These are phyloP conservation scores for Trichoderma endophyticum DNA, from an alignment of 2,329 filamentous ascomycete species.

Conservation along the genomic window DNA sequence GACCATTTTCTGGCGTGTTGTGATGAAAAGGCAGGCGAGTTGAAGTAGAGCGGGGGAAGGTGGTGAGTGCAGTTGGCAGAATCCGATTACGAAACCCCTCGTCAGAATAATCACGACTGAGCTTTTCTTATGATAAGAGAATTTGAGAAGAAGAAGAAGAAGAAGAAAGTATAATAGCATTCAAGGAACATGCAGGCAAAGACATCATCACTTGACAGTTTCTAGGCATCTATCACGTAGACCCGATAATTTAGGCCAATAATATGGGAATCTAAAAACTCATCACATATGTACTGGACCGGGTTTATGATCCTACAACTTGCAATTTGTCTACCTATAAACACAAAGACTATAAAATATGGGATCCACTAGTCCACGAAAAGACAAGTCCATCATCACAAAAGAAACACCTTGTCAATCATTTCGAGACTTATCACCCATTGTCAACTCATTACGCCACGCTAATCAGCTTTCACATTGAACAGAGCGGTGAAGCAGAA, in stretches of 20 bases:
- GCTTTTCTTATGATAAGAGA: neutral
- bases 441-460: too few species aligned
- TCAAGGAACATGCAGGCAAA: neutral
- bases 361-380: neutral
- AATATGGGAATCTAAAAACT: fast-evolving
- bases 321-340: neutral
- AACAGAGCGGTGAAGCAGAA: too few species aligned
- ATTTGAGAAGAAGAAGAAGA: neutral
- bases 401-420: neutral
- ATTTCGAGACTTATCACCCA: neutral
- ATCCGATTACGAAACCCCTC: neutral
- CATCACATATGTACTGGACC: neutral
- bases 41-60: neutral
- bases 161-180: too few species aligned
- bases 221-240: neutral
- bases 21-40: neutral
- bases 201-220: neutral
- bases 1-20: neutral
- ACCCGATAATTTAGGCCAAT: neutral
- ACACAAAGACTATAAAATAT: neutral
- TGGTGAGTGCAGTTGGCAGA: neutral
- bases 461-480: too few species aligned
- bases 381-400: neutral
- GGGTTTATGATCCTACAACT: neutral
- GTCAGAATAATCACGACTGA: too few species aligned